Evolutionary conservation across 148 eudicot genomes (phyloP).

Genomic region (Spergularia marina): DNA sequence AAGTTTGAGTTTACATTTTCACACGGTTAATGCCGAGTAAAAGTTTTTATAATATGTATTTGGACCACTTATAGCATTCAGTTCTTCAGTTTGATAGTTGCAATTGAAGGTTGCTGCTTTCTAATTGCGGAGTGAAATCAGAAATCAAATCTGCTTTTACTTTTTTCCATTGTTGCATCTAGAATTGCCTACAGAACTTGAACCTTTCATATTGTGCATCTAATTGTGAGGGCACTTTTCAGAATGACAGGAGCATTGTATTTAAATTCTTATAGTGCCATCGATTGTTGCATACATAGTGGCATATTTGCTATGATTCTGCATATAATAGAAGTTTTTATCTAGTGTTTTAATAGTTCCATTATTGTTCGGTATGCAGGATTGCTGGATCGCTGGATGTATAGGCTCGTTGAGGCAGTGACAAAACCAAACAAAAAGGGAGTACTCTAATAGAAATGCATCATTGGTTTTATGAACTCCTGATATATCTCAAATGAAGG

Average conservation of each 20-base stretch:
- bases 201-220: not conserved
- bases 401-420: conserved; percentile 62
- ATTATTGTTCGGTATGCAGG: conserved; percentile 39
- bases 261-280: not conserved
- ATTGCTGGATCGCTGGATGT: conserved; percentile 95
- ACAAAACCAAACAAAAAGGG: conserved; percentile 56
- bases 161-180: not conserved
- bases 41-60: not conserved
- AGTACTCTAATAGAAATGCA: conserved; percentile 21
- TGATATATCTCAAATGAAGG: not conserved
- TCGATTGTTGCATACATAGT: too few species aligned
- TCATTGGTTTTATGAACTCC: not conserved
- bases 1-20: not conserved
- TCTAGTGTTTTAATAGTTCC: not conserved
- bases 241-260: not conserved
- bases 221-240: not conserved
- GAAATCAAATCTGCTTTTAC: not conserved
- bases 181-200: not conserved
- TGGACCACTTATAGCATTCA: not conserved
- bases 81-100: not conserved
- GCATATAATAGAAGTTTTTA: not conserved
- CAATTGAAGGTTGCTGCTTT: not conserved
- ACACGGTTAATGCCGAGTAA: not conserved
- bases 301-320: not conserved
- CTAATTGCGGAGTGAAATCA: not conserved